phyloP scores from a whole-genome alignment of 2,329 filamentous ascomycete genomes.

The Ilyonectria sp. region DNA sequence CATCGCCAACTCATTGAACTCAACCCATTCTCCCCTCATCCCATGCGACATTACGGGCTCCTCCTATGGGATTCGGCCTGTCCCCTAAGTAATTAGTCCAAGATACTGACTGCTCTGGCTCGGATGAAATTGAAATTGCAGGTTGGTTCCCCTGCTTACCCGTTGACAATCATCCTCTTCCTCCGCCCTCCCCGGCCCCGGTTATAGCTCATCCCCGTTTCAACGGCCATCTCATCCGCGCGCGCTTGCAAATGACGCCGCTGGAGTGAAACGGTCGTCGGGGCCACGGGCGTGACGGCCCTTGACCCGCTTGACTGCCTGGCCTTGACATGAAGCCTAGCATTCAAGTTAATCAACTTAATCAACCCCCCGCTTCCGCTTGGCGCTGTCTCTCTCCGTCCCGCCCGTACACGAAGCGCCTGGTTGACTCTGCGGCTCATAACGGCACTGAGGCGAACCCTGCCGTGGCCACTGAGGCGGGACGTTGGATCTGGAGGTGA shows the following conservation, averaged over 20 bases:
- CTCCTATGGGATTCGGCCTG: neutral
- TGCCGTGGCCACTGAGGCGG: conserved; percentile 16
- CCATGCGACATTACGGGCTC: neutral
- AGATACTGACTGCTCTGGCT: neutral
- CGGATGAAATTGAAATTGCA: conserved; percentile 20
- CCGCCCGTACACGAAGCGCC: conserved; percentile 1
- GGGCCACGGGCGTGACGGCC: conserved; percentile 1
- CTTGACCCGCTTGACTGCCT: conserved; percentile 5
- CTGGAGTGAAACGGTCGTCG: neutral
- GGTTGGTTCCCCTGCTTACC: conserved; percentile 1
- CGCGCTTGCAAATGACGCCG: neutral
- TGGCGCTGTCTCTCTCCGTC: conserved; percentile 3
- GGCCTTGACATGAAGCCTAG: conserved; percentile 12
- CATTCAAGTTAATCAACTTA: conserved; percentile 3
- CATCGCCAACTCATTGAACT: neutral
- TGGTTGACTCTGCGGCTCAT: conserved; percentile 11
- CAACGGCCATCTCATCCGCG: conserved; percentile 11
- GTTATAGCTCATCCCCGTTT: conserved; percentile 14
- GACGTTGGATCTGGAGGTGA: conserved; percentile 25
- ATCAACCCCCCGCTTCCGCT: conserved; percentile 1
- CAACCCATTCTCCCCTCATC: neutral
- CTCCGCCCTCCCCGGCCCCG: conserved; percentile 5
- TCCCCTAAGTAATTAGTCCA: neutral
- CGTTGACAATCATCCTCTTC: conserved; percentile 11
- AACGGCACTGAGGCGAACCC: conserved; percentile 11